phyloP scores from a whole-genome alignment of 805 yeast genomes.

The Ogataea pini region DNA sequence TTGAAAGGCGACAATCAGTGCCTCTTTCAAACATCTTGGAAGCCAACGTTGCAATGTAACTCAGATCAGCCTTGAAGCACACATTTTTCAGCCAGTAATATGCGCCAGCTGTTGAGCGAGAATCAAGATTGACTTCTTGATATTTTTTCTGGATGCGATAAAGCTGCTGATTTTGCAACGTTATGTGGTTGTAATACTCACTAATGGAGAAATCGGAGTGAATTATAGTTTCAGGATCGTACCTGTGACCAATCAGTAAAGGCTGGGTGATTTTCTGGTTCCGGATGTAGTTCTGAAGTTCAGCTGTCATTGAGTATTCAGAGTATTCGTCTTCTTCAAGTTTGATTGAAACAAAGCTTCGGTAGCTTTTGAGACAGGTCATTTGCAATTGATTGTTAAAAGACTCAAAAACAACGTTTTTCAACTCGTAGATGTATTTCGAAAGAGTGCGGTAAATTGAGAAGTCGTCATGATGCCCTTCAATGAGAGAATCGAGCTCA shows the following conservation, averaged over 20 bases:
- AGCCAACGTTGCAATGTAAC: slow-evolving; percentile 23
- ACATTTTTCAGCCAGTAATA: slow-evolving; percentile 17
- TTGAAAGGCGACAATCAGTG: slow-evolving; percentile 26
- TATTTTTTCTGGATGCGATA: slow-evolving; percentile 7
- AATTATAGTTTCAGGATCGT: slow-evolving; percentile 19
- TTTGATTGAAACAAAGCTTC: slow-evolving; percentile 21
- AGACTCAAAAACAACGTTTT: slow-evolving; percentile 24
- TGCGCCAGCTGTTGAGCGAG: slow-evolving; percentile 1
- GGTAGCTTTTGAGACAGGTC: slow-evolving; percentile 24
- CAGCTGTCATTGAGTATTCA: slow-evolving; percentile 17
- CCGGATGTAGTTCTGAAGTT: slow-evolving; percentile 27
- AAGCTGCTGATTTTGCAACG: slow-evolving; percentile 26
- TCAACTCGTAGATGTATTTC: slow-evolving; percentile 26
- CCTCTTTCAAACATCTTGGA: slow-evolving; percentile 26
- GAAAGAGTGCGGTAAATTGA: slow-evolving; percentile 29
- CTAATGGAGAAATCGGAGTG: slow-evolving; percentile 21
- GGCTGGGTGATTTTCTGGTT: slow-evolving; percentile 31
- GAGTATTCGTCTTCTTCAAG: slow-evolving; percentile 27
- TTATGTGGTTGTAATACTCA: slow-evolving; percentile 23
- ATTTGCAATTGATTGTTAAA: slow-evolving; percentile 25
- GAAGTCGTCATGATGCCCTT: slow-evolving; percentile 33
- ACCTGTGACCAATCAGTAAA: slow-evolving; percentile 29
- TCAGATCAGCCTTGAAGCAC: slow-evolving; percentile 24
- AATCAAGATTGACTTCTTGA: neutral
- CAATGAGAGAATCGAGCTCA: slow-evolving; percentile 19